These are phyloP conservation scores for Metarhizium anisopliae DNA, from an alignment of 2,329 filamentous ascomycete genomes.

Conservation along the genomic window DNA sequence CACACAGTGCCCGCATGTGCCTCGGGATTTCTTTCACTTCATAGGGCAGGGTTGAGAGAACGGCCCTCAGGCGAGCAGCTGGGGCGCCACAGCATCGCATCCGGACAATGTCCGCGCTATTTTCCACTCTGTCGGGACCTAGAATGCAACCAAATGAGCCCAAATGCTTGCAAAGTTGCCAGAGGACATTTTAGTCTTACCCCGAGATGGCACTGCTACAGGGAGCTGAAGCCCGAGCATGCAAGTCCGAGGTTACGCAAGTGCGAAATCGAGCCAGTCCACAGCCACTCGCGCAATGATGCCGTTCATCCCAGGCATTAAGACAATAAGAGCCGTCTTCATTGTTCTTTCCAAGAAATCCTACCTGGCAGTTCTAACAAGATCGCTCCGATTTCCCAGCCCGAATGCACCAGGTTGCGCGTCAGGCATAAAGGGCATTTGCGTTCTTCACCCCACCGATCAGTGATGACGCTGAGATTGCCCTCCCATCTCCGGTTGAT, in stretches of 20 bases:
- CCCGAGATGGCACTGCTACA: neutral
- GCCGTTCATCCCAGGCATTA: neutral
- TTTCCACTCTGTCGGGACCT: slow-evolving; percentile 2
- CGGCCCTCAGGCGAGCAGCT: neutral
- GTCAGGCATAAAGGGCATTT: no score
- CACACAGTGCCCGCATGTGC: neutral
- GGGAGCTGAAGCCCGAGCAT: neutral
- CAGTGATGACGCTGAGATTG: no score
- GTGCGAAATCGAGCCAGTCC: no score
- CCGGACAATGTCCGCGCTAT: slow-evolving; percentile 2
- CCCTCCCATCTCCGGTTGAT: no score
- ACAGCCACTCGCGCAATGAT: neutral
- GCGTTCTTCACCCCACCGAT: no score
- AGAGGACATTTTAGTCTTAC: neutral
- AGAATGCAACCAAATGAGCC: neutral
- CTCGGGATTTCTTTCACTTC: neutral
- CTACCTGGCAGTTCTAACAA: neutral
- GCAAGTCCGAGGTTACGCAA: no score
- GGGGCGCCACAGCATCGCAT: neutral
- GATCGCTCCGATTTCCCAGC: neutral
- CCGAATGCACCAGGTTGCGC: no score
- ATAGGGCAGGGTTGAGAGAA: no score
- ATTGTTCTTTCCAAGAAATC: neutral
- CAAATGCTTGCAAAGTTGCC: neutral
- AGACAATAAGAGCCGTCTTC: neutral